Percentiles rank a stretch among this genome's conserved stretches.
These are phyloP conservation scores for Liquidambar formosana DNA, from an alignment of 164 flowering plant species.

Conservation along the genomic window DNA sequence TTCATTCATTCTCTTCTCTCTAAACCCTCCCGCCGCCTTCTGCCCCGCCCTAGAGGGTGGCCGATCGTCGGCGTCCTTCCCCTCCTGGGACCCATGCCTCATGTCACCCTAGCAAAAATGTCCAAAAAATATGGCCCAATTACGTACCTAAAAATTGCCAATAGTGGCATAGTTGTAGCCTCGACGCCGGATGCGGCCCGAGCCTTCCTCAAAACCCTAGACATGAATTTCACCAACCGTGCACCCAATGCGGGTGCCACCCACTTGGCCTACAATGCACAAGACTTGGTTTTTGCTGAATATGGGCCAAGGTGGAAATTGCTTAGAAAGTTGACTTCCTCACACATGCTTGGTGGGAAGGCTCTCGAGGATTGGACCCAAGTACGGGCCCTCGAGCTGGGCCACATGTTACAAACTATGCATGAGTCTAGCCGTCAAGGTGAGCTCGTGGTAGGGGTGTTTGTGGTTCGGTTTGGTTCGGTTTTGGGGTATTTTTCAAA, in stretches of 20 bases:
- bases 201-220: slow-evolving; percentile 33
- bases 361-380: slow-evolving; percentile 35
- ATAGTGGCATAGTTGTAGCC: slow-evolving; percentile 35
- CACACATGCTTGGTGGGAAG: slow-evolving; percentile 44
- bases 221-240: slow-evolving; percentile 34
- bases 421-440: slow-evolving; percentile 14
- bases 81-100: slow-evolving; percentile 37
- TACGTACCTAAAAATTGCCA: slow-evolving; percentile 38
- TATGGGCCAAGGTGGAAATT: slow-evolving; percentile 42
- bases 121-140: slow-evolving; percentile 38
- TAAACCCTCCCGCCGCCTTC: slow-evolving; percentile 11
- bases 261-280: slow-evolving; percentile 28
- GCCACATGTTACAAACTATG: slow-evolving; percentile 39
- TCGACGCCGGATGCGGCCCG: slow-evolving; percentile 37
- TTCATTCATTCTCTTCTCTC: slow-evolving; percentile 9
- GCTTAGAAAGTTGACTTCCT: slow-evolving; percentile 31
- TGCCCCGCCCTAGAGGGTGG: slow-evolving; percentile 46
- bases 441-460: too few relatives aligned
- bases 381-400: slow-evolving; percentile 29
- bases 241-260: slow-evolving; percentile 35
- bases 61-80: slow-evolving; percentile 40
- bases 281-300: slow-evolving; percentile 41
- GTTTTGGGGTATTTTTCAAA: too few relatives aligned
- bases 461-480: too few relatives aligned
- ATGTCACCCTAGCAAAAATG: slow-evolving; percentile 31